A percentile compares a stretch with the other conserved stretches of the same genome.
phyloP scores from a whole-genome alignment of 805 yeast species.

The Barnettozyma salicaria region DNA sequence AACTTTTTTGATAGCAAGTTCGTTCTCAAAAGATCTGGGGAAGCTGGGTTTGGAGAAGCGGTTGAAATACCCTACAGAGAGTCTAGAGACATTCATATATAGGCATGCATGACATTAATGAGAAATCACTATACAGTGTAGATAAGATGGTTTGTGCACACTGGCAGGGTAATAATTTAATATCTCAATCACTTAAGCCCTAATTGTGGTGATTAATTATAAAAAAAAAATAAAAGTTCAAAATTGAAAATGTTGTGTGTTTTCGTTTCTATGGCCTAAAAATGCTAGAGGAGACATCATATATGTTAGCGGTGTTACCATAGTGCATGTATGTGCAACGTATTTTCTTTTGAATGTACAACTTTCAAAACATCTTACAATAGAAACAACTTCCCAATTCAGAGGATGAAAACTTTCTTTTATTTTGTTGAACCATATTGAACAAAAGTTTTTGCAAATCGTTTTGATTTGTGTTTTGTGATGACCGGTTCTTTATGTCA shows the following conservation, averaged over 20 bases:
- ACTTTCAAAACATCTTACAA: background rate
- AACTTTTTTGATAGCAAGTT: constrained; percentile 81
- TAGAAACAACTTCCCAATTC: constrained; percentile 1
- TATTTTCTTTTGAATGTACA: background rate
- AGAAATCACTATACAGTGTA: background rate
- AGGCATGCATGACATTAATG: constrained; percentile 3
- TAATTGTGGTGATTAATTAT: background rate
- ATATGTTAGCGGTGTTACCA: no score
- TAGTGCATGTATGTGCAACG: no score
- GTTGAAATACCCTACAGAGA: constrained; percentile 39
- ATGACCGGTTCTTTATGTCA: constrained; percentile 64
- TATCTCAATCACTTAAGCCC: background rate
- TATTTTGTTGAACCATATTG: constrained; percentile 29
- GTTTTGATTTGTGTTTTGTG: constrained; percentile 42
- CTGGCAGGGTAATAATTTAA: background rate
- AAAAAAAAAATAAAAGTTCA: background rate
- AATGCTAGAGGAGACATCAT: no score
- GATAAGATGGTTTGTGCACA: background rate
- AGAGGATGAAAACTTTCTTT: constrained; percentile 22
- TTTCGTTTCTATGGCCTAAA: background rate
- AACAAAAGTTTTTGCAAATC: constrained; percentile 18
- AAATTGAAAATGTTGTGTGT: background rate
- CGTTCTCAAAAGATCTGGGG: constrained; percentile 58
- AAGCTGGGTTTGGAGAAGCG: constrained; percentile 58
- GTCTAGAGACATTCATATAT: constrained; percentile 27